A percentile compares a stretch with the other conserved stretches of the same genome.
phyloP scores from a whole-genome alignment of 2,329 filamentous ascomycete species.

The Coleophoma cylindrospora region DNA sequence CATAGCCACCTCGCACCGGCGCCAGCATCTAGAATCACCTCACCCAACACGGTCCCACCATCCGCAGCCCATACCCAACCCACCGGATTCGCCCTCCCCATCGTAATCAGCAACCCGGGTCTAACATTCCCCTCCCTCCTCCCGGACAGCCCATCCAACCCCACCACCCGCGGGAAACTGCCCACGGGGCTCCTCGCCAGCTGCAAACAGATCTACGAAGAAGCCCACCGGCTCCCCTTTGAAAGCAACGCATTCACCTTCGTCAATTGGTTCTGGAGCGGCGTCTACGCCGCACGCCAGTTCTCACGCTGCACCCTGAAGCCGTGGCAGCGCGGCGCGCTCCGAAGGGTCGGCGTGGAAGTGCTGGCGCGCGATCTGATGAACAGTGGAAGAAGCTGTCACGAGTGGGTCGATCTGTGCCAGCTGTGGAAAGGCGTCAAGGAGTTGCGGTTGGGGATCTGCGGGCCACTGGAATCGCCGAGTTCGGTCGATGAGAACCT shows the following conservation, averaged over 20 bases:
- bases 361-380: slow-evolving; percentile 32
- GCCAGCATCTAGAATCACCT: not conserved
- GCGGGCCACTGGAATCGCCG: not conserved
- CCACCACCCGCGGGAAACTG: slow-evolving; percentile 32
- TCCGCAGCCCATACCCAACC: not conserved
- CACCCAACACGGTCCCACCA: slow-evolving; percentile 1
- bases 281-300: slow-evolving; percentile 33
- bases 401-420: not conserved
- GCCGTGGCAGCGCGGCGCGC: slow-evolving; percentile 35
- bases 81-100: slow-evolving; percentile 1
- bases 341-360: slow-evolving; percentile 38
- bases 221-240: slow-evolving; percentile 36
- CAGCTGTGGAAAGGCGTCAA: not conserved
- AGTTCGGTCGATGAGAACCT: not conserved
- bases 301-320: slow-evolving; percentile 27
- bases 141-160: slow-evolving; percentile 21
- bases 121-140: not conserved
- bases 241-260: slow-evolving; percentile 40
- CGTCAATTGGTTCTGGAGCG: slow-evolving; percentile 39
- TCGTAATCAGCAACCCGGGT: not conserved
- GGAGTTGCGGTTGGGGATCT: not conserved
- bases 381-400: not conserved
- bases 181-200: slow-evolving; percentile 34
- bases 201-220: slow-evolving; percentile 36
- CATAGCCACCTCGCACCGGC: slow-evolving; percentile 32